Base-by-base conservation (phyloP, 202 grass and related monocot genomes). In the Thinopyrum obtusiflorum region DNA sequence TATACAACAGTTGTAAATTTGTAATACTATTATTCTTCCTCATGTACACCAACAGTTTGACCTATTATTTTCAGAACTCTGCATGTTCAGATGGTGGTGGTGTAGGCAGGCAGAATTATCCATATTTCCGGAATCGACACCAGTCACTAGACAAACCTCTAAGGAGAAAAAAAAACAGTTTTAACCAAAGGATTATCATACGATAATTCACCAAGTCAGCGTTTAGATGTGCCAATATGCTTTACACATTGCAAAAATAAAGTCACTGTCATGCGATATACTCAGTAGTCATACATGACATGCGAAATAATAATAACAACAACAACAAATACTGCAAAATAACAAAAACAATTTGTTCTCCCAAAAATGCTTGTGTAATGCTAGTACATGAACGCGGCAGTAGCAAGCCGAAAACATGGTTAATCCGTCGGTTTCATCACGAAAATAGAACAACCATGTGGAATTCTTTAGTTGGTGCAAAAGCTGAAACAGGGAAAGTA, bases 361-460 rank as follows among this genome's bases (percentile, higher is more conserved):
- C 18, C 53, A 57, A 57, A 57, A 57, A 57, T 57, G 53, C 49
- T 55, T 55, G 15, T 55, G 49, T 55, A 55, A 55, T 55, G 5
- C 1, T 15, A 15, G 4, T 53, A 68, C 84, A 81, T 83, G 51
- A 75, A 60, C 68, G 28, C 62, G 84, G 61, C 60, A 53, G 61
- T 79, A 55, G 42, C 70, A 73, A 67, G 31, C 27, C 59, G 15
- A 65, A 71, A 63, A 69, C 63, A 86, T 40, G 46, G 74, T 62
- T 57, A 44, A 78, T 7, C 33, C 44, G 10, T 47, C 31, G 18
- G 3, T 78, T 79, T 85, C 67, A n/a, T 47, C 44, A 47, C n/a
- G 53, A 12, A 85, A 60, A 73, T 29, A 2, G 67, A 31, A 35
- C 32, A 9, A 85, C 18, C 7, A 60, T 47, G 21, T 26, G 26